These are phyloP conservation scores for Lyophyllum atratum DNA, from an alignment of 768 basidiomycete species.

Conservation along the genomic window DNA sequence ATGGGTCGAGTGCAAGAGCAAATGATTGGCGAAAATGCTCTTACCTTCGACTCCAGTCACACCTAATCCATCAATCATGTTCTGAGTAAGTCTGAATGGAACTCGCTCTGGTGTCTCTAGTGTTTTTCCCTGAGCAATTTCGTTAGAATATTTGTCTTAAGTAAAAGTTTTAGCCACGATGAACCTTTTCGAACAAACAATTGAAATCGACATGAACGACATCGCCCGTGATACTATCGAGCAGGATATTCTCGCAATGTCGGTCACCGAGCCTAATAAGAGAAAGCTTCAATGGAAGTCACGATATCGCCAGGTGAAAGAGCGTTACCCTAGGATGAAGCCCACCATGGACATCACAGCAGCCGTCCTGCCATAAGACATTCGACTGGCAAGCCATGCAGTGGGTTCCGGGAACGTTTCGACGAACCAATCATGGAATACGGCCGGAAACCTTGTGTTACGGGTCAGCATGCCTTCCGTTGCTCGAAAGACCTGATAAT, in stretches of 20 bases:
- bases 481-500: neutral
- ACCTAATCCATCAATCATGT: conserved; percentile 89
- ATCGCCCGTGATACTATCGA: conserved; percentile 87
- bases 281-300: neutral
- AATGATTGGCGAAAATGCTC: conserved; percentile 1
- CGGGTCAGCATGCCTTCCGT: neutral
- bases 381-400: conserved; percentile 89
- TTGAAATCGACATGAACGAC: conserved; percentile 97
- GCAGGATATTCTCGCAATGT: conserved; percentile 94
- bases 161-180: conserved; percentile 1
- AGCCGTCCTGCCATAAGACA: conserved; percentile 83
- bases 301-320: neutral
- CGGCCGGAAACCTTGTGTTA: conserved; percentile 64
- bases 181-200: conserved; percentile 93
- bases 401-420: conserved; percentile 97
- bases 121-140: conserved; percentile 59
- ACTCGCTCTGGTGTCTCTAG: conserved; percentile 90
- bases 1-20: neutral
- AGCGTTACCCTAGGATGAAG: conserved; percentile 84
- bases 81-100: conserved; percentile 93
- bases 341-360: conserved; percentile 99
- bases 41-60: conserved; percentile 90
- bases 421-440: conserved; percentile 97
- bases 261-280: conserved; percentile 86
- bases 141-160: neutral